phyloP scores from a whole-genome alignment of 202 grass and related monocot genomes.

The Carex sylvatica region DNA sequence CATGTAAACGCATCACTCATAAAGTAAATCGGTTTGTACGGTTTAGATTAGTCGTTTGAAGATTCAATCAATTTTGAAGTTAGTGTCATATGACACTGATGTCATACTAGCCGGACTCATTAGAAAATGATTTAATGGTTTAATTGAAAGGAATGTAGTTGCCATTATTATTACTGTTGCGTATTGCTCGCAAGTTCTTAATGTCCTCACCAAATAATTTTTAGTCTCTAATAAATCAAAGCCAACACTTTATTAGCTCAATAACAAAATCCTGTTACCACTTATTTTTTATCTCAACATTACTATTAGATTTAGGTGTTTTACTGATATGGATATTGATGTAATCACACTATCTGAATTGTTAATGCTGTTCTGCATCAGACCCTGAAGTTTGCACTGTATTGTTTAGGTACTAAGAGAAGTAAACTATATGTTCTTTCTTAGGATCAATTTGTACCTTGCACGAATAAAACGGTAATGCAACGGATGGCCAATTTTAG shows the following conservation, averaged over 20 bases:
- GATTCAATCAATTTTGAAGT: too few relatives aligned
- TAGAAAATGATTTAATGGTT: neutral
- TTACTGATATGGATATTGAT: neutral
- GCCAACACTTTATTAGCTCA: neutral
- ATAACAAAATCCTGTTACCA: neutral
- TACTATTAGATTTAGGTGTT: neutral
- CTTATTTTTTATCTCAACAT: slow-evolving; percentile 1
- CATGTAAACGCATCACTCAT: too few relatives aligned
- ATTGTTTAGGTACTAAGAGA: neutral
- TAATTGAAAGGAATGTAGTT: neutral
- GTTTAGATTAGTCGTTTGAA: too few relatives aligned
- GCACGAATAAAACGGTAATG: neutral
- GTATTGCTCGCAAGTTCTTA: neutral
- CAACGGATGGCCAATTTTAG: neutral
- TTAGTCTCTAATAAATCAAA: neutral
- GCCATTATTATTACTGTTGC: neutral
- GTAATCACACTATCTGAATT: neutral
- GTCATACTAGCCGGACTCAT: too few relatives aligned
- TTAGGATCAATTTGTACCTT: slow-evolving; percentile 7
- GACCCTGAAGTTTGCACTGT: neutral
- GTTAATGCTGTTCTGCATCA: neutral
- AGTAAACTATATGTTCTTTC: neutral
- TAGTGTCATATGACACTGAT: too few relatives aligned
- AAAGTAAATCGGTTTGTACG: too few relatives aligned
- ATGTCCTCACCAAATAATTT: neutral